Conservation (phyloP, 371 early-diverging fungal species). For the Mortierella sp. region DNA sequence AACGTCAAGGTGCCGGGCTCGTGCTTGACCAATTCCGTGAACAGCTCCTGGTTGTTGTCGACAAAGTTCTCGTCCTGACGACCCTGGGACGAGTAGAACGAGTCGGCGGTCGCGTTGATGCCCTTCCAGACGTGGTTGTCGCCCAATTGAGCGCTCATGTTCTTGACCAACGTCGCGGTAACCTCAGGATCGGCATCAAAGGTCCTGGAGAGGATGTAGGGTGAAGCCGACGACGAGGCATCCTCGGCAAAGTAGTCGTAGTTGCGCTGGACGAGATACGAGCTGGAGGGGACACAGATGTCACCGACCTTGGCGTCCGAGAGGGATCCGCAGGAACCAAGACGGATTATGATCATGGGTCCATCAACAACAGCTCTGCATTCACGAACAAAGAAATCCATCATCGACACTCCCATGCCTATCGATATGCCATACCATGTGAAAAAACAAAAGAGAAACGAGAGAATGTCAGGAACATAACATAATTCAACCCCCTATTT, state of each 20-base stretch:
- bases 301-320: conserved; percentile 73
- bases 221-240: conserved; percentile 47
- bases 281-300: conserved; percentile 80
- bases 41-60: conserved; percentile 81
- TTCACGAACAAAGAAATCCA: conserved; percentile 96
- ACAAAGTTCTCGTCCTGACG: conserved; percentile 81
- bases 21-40: conserved; percentile 62
- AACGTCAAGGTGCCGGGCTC: conserved; percentile 76
- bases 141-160: conserved; percentile 59
- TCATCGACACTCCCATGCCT: conserved; percentile 88
- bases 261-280: conserved; percentile 84
- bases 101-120: conserved; percentile 87
- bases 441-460: not conserved
- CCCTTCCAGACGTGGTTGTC: conserved; percentile 78
- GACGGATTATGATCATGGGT: conserved; percentile 84
- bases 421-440: not conserved
- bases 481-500: not conserved
- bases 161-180: conserved; percentile 59
- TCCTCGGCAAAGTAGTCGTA: conserved; percentile 77
- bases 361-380: conserved; percentile 89
- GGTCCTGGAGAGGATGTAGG: conserved; percentile 77
- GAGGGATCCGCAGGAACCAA: conserved; percentile 94
- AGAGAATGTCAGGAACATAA: not conserved
- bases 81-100: conserved; percentile 94
- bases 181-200: conserved; percentile 75